phyloP scores from a whole-genome alignment of 305 asterid species.

The Stenogyne calaminthoides region DNA sequence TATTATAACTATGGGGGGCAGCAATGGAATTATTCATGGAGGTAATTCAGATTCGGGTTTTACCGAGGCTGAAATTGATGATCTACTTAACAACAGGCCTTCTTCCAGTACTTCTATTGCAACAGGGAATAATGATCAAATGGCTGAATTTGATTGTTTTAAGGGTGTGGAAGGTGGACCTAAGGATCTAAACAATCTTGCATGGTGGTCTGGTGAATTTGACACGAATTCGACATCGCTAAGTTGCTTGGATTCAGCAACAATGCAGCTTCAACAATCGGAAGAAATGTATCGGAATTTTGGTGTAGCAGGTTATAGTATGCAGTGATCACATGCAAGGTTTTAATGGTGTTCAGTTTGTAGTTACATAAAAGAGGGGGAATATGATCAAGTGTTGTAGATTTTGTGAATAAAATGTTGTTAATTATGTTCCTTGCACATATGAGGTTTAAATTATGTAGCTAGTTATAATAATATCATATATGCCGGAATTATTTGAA shows the following conservation, averaged over 20 bases:
- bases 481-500: not conserved
- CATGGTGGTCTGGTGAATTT: conserved; percentile 56
- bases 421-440: not conserved
- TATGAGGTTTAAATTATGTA: too few relatives aligned
- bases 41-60: conserved; percentile 17
- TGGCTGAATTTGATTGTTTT: conserved; percentile 43
- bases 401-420: conserved; percentile 50
- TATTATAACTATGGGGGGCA: conserved; percentile 4
- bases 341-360: conserved; percentile 18
- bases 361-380: conserved; percentile 36
- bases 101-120: not conserved
- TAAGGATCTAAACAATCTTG: conserved; percentile 30
- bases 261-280: conserved; percentile 30
- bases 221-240: conserved; percentile 35
- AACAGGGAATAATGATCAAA: conserved; percentile 12
- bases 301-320: conserved; percentile 36
- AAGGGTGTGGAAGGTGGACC: conserved; percentile 20
- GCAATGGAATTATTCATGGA: not conserved
- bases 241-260: conserved; percentile 49
- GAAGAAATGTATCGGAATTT: conserved; percentile 45
- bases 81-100: conserved; percentile 23
- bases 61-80: conserved; percentile 42
- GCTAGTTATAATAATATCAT: too few relatives aligned
- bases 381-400: conserved; percentile 33
- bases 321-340: conserved; percentile 25